Evolutionary conservation across 306 rosid species (phyloP), one percentile per base, ranked within the genome.

Genomic region (Macrotyloma uniflorum): DNA sequence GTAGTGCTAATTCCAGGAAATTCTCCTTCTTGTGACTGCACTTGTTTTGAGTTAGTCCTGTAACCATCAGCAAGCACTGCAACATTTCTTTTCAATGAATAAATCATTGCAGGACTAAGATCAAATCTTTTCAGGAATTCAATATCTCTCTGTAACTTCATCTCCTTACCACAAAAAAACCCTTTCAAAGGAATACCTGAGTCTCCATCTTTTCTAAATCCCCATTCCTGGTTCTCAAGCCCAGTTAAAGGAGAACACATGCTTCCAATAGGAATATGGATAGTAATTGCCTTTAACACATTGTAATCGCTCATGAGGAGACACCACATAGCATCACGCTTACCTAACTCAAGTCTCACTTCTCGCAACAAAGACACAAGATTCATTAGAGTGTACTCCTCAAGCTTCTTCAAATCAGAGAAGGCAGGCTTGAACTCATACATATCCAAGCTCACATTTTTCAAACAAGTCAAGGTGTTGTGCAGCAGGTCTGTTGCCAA

Each of bases 321-420:
- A 78, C 97, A 90, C 94, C 96, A 89, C 92, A 93, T 89, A 30
- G 94, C 96, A 84, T 93, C 96, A 8, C 92, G 90, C 82, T 79
- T 88, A 68, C 85, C 85, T 87, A 93, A 85, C 69, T 86, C 84
- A 1, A 89, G 92, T 72, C 90, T 90, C 65, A 88, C 74, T 47
- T 86, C 92, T 50, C 83, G 92, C 86, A 93, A 82, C 81, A 90
- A 73, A 62, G 88, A 86, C 58, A 90, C 90, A 89, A 90, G 88
- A 20, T 85, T 86, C 0, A 89, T 87, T 9, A 93, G 85, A 5
- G 92, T 75, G 70, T 80, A 90, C 86, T 84, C 90, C 85, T 82
- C 85, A 62, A 93, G 58, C 79, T 93, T 90, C 86, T 75, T 89
- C 80, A 93, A 82, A 82, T 90, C 89, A 35, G 88, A 32, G 68